A percentile compares a stretch with the other conserved stretches of the same genome.
Conservation (phyloP, 2,329 filamentous ascomycete species). For the Ascochyta clinopodiicola region DNA sequence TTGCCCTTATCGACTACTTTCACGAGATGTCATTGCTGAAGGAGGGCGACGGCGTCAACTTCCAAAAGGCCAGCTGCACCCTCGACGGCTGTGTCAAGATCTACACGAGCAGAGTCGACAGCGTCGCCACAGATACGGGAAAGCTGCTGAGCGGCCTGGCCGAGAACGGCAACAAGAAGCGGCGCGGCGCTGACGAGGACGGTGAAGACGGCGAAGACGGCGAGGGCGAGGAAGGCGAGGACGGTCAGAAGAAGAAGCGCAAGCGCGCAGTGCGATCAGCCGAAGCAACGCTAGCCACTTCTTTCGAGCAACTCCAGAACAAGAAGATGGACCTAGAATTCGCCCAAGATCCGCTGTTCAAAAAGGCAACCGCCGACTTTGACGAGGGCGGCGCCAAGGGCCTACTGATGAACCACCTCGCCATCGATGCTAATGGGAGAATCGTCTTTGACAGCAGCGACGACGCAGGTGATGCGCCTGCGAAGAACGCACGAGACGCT, state of each 20-base stretch:
- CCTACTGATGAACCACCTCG: slow-evolving; percentile 91
- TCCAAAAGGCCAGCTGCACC: slow-evolving; percentile 97
- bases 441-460: slow-evolving; percentile 99
- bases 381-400: slow-evolving; percentile 98
- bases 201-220: slow-evolving; percentile 62
- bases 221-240: slow-evolving; percentile 68
- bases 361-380: slow-evolving; percentile 97
- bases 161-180: slow-evolving; percentile 74
- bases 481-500: slow-evolving; percentile 54
- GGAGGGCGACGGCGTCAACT: slow-evolving; percentile 96
- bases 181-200: slow-evolving; percentile 45
- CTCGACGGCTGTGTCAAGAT: slow-evolving; percentile 99
- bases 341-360: slow-evolving; percentile 96
- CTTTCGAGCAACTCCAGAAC: slow-evolving; percentile 85
- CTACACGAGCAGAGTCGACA: slow-evolving; percentile 97
- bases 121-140: slow-evolving; percentile 95
- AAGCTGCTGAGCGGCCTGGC: slow-evolving; percentile 93
- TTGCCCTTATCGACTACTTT: slow-evolving; percentile 99
- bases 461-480: slow-evolving; percentile 67
- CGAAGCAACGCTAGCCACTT: slow-evolving; percentile 89
- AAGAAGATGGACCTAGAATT: slow-evolving; percentile 99
- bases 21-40: slow-evolving; percentile 98
- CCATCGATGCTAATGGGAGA: slow-evolving; percentile 87
- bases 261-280: slow-evolving; percentile 85
- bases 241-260: slow-evolving; percentile 66